phyloP scores from a whole-genome alignment of 169 alveolate species.

The Eimeria maxima region DNA sequence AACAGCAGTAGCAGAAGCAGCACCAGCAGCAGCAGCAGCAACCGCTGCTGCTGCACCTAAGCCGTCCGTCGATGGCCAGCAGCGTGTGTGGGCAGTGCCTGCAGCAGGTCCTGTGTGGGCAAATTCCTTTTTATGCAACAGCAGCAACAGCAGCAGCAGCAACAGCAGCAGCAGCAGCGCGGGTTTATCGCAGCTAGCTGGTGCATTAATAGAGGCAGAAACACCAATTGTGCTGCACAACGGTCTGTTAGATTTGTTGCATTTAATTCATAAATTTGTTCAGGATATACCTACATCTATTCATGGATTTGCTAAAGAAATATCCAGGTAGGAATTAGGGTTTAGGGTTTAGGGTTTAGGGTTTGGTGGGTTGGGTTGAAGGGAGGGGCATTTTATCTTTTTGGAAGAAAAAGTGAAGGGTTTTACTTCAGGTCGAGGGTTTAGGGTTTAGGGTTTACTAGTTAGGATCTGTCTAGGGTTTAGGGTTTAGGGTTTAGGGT shows the following conservation, averaged over 20 bases:
- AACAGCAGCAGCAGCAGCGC: constrained; percentile 16
- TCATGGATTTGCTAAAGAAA: constrained; percentile 73
- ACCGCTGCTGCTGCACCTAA: too few relatives aligned
- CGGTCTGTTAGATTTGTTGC: constrained; percentile 87
- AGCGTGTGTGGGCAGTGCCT: not conserved
- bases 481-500: constrained; percentile 17
- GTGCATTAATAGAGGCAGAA: constrained; percentile 82
- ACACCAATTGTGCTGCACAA: constrained; percentile 89
- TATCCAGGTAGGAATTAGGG: constrained; percentile 12
- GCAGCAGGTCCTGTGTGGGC: not conserved
- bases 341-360: not conserved
- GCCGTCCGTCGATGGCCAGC: too few relatives aligned
- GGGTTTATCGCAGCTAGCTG: constrained; percentile 85
- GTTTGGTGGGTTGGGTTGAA: too few relatives aligned
- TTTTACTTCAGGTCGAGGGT: not conserved
- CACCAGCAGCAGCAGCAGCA: too few relatives aligned
- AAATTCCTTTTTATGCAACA: not conserved
- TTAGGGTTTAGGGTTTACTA: not conserved
- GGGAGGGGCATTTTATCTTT: too few relatives aligned
- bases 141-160: constrained; percentile 45
- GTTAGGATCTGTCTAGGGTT: too few relatives aligned
- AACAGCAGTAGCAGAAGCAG: too few relatives aligned
- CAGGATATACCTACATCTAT: constrained; percentile 85
- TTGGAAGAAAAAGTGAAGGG: too few relatives aligned
- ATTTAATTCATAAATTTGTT: constrained; percentile 86